Base-by-base conservation (phyloP, 768 basidiomycete genomes). In the Lactarius sp. region DNA sequence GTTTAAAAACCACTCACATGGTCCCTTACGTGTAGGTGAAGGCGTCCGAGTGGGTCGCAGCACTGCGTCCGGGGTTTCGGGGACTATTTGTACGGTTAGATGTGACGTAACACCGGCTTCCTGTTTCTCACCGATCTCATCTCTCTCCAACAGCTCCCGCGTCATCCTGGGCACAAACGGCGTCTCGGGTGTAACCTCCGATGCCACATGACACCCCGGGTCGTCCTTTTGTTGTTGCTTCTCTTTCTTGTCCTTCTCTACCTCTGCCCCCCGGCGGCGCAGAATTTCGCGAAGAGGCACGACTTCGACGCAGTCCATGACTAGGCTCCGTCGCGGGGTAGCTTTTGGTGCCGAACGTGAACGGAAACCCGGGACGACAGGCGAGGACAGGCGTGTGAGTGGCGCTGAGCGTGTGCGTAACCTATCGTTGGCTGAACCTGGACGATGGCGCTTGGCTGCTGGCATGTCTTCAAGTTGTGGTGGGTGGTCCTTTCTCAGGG, bases 301-400 rank as follows among this genome's bases (percentile, higher is more conserved):
- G 31, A 65, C 41, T n/a, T 65, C 64, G 22, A 65, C 64, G 42
- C 59, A 65, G 2, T 65, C 64, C 59, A 65, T 65, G 41, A 60
- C 22, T 10, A 52, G 2, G 39, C 59, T 56, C 31, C 22, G 16
- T n/a, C 53, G 54, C 14, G 41, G 47, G 27, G 27, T 33, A 37
- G 59, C 12, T 22, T 7, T 39, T 20, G 47, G 54, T 2, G 64
- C 33, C 18, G 50, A 56, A 18, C 4, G 53, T 8, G 64, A 60
- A 4, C 34, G 53, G 18, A 13, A 27, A 9, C 27, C 18, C 5
- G n/a, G 12, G 20, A 47, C 16, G 20, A 54, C 39, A 49, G 33
- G 49, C 6, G 33, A 36, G n/a, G 59, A 10, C 27, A 18, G 12
- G 22, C 49, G 39, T 2, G 49, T 12, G 10, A 16, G 64, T 7